Evolutionary conservation across 495 filamentous ascomycete species (phyloP), one percentile per base, ranked within the genome.

Genomic region (Daldinia concentrica): DNA sequence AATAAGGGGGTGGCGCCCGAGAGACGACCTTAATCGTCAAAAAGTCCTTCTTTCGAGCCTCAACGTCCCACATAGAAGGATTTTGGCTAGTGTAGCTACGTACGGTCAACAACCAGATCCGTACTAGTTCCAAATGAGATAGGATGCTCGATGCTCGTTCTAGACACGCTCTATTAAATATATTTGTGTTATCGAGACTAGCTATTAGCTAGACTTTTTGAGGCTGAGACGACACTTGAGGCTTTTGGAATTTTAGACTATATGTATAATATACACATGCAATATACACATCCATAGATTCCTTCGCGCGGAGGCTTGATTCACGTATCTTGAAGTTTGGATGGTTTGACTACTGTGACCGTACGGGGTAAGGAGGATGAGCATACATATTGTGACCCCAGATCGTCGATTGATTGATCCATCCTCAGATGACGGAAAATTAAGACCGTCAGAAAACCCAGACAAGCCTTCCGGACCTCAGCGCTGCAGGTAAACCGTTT

Each of bases 401-500:
- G 70, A 72, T 64, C 70, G 56, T 45, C 64, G 61, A 61, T 72
- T 63, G 29, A 43, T 34, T 48, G 9, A 48, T 48, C 19, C 19
- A 48, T 22, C 17, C 43, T 48, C 19, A 24, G 8, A 24, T 22
- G 43, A 14, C 17, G 43, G 43, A 48, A 48, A 48, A 24, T 48
- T 24, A 48, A 48, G 9, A 48, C 19, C 17, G 43, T 24, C 43
- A 48, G 43, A 48, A 48, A 17, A 45, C 41, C n/a, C 19, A 22
- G n/a, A 3, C 41, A 64, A 51, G 48, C 61, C 43, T 66, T 50
- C 36, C 54, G 39, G 36, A 58, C 45, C 52, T 59, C 45, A 59
- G 54, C 24, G 19, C 32, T 63, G 34, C 54, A 60, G 22, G 50
- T 14, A 27, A 51, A 41, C 17, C n/a, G 59, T 68, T 64, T 72